phyloP scores from a whole-genome alignment of 345 rosid genomes.

The Euphorbia peplus region DNA sequence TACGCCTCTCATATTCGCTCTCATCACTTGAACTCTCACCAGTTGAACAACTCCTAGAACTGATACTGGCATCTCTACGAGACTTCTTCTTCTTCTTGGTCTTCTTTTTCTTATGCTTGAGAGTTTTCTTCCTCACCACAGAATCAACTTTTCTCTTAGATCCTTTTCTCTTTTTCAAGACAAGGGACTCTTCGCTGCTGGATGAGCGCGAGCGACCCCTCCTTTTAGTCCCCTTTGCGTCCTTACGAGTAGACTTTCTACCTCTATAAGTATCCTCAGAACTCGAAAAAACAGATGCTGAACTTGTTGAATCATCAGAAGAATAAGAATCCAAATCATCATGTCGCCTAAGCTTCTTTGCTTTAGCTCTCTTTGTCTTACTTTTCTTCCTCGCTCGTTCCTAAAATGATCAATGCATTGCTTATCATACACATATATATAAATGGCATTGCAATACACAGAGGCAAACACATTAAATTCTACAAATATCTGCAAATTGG shows the following conservation, averaged over 20 bases:
- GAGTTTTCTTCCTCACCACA: conserved; percentile 31
- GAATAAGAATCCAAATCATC: conserved; percentile 43
- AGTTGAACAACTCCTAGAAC: conserved; percentile 44
- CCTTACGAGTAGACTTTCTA: conserved; percentile 41
- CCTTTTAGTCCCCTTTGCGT: conserved; percentile 48
- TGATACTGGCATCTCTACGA: conserved; percentile 41
- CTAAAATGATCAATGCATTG: conserved; percentile 35
- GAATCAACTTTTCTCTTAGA: conserved; percentile 38
- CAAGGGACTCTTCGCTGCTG: conserved; percentile 37
- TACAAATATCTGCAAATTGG: not conserved
- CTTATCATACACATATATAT: not conserved
- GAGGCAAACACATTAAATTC: not conserved
- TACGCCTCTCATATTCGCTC: conserved; percentile 42
- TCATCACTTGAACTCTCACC: conserved; percentile 33
- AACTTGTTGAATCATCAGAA: conserved; percentile 39
- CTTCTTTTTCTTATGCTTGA: conserved; percentile 8
- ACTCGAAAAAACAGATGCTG: conserved; percentile 41
- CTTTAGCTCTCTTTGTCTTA: conserved; percentile 43
- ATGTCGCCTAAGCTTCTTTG: conserved; percentile 46
- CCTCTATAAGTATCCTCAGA: conserved; percentile 49
- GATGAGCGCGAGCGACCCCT: conserved; percentile 43
- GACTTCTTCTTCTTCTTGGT: conserved; percentile 35
- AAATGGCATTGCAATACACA: not conserved
- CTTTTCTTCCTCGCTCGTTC: conserved; percentile 48
- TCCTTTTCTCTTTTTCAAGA: conserved; percentile 34